A percentile compares a stretch with the other conserved stretches of the same genome.
Conservation (phyloP, 2,329 filamentous ascomycete genomes). For the Talaromyces verruculosus region DNA sequence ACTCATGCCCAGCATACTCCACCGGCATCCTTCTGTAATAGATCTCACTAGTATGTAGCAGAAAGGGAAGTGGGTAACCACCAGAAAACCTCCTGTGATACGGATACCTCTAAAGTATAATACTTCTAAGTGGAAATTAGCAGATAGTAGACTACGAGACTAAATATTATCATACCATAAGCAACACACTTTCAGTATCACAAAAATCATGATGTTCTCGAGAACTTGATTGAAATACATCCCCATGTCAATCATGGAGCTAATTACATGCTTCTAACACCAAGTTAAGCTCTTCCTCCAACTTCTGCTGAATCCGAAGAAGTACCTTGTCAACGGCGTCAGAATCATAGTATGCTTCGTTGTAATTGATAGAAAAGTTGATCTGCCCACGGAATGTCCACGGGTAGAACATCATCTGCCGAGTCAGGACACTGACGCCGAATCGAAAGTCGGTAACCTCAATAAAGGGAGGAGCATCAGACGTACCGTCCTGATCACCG, state of each 20-base stretch:
- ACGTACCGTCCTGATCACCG: neutral
- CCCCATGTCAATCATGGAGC: neutral
- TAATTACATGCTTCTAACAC: slow-evolving; percentile 2
- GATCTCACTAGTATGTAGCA: neutral
- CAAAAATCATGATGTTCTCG: neutral
- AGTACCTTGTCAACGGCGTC: neutral
- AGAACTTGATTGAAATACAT: neutral
- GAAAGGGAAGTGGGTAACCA: too few relatives aligned
- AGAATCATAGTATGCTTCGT: slow-evolving; percentile 22
- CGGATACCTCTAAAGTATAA: too few relatives aligned
- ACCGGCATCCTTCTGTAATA: neutral
- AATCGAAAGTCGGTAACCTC: slow-evolving; percentile 20
- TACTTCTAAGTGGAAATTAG: neutral
- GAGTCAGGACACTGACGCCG: slow-evolving; percentile 24
- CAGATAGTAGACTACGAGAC: neutral
- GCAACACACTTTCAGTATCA: neutral
- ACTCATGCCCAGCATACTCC: neutral
- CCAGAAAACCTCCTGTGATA: too few relatives aligned
- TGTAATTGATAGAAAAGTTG: slow-evolving; percentile 24
- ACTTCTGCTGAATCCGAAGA: neutral
- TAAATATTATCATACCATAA: neutral
- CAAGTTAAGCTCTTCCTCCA: slow-evolving; percentile 8
- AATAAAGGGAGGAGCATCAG: neutral
- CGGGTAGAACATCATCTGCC: slow-evolving; percentile 24
- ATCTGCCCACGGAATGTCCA: slow-evolving; percentile 24